These are phyloP conservation scores for Aspergillus ibericus DNA, from an alignment of 2,329 filamentous ascomycete species.

Conservation along the genomic window DNA sequence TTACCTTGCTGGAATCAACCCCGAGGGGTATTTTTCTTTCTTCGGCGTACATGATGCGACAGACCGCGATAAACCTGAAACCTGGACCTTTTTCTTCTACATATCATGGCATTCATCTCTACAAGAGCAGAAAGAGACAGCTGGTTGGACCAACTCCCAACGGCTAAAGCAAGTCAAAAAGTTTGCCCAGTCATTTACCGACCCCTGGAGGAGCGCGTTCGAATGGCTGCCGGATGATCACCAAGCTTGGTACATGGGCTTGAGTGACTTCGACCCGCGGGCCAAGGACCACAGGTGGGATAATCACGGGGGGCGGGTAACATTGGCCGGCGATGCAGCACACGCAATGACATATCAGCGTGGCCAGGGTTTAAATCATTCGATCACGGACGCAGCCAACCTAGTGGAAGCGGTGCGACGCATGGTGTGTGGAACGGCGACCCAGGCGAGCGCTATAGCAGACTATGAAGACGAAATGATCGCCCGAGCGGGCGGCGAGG, in stretches of 20 bases:
- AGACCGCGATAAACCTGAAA: constrained; percentile 26
- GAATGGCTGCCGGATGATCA: constrained; percentile 22
- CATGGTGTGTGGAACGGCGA: constrained; percentile 9
- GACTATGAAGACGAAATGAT: constrained; percentile 40
- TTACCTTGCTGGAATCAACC: constrained; percentile 46
- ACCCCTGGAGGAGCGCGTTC: constrained; percentile 45
- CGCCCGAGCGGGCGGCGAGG: constrained; percentile 46
- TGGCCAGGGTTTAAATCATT: constrained; percentile 58
- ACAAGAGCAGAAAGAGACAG: constrained; percentile 38
- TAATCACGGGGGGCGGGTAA: constrained; percentile 36
- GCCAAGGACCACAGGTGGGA: constrained; percentile 15
- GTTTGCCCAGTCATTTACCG: constrained; percentile 39
- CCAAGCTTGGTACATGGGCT: constrained; percentile 18
- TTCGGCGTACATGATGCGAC: constrained; percentile 39
- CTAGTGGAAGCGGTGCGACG: constrained; percentile 17
- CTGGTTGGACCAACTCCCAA: constrained; percentile 17
- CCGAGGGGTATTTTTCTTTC: constrained; percentile 47
- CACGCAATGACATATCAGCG: constrained; percentile 62
- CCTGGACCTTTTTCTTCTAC: constrained; percentile 47
- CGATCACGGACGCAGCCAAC: constrained; percentile 40
- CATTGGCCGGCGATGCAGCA: constrained; percentile 60
- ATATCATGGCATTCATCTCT: constrained; percentile 45
- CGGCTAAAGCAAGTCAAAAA: constrained; percentile 39
- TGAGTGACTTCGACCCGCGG: constrained; percentile 20
- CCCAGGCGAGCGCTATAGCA: constrained; percentile 19